Conservation (phyloP, 768 basidiomycete genomes). For the Amylocystis lapponica region DNA sequence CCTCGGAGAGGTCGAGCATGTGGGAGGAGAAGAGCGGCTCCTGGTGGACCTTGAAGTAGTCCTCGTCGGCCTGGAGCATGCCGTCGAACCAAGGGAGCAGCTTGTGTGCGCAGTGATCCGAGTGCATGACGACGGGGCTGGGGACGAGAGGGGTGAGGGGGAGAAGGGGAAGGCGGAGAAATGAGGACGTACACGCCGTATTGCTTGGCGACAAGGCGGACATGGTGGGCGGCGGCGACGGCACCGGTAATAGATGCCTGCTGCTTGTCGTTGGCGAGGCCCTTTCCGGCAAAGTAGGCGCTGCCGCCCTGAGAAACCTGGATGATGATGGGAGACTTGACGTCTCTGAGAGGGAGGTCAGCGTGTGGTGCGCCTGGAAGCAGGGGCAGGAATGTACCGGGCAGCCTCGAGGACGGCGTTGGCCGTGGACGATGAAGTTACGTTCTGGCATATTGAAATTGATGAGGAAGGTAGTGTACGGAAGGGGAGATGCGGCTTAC, state of each 20-base stretch:
- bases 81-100: conserved; percentile 99
- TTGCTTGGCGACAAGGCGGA: conserved; percentile 78
- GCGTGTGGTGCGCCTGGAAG: conserved; percentile 1
- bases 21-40: conserved; percentile 92
- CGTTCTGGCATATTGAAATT: conserved; percentile 54
- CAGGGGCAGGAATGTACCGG: conserved; percentile 41
- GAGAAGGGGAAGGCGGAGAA: conserved; percentile 1
- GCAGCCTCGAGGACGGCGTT: conserved; percentile 96
- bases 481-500: conserved; percentile 40
- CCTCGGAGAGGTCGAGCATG: conserved; percentile 98
- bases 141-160: conserved; percentile 2
- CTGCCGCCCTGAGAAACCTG: conserved; percentile 97
- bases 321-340: conserved; percentile 96
- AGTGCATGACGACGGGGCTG: conserved; percentile 95
- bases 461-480: not conserved
- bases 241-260: conserved; percentile 94
- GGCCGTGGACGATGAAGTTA: conserved; percentile 92
- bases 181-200: conserved; percentile 80
- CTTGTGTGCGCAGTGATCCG: conserved; percentile 97
- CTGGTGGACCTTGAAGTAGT: conserved; percentile 83
- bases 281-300: conserved; percentile 96
- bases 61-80: conserved; percentile 95
- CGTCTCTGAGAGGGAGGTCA: conserved; percentile 50
- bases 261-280: conserved; percentile 90
- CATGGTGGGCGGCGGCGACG: conserved; percentile 85